A percentile compares a stretch with the other conserved stretches of the same genome.
Evolutionary conservation across 2,329 filamentous ascomycete species (phyloP).

Genomic region (Trichoderma sp.): DNA sequence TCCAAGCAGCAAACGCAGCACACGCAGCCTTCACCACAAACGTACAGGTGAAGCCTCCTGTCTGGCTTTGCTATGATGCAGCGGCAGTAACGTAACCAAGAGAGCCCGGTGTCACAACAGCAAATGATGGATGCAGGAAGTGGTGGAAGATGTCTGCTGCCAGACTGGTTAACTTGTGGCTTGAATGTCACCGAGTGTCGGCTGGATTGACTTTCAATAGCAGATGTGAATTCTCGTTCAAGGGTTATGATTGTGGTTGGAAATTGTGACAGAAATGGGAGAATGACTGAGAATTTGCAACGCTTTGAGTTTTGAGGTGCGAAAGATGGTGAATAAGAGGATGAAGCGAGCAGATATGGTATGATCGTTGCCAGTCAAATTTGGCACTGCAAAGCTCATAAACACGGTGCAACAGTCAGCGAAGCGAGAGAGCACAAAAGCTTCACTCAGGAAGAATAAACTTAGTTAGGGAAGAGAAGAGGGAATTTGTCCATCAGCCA

Average conservation of each 20-base stretch:
- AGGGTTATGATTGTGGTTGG: neutral
- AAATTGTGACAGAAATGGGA: neutral
- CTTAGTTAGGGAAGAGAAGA: neutral
- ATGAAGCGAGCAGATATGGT: slow-evolving; percentile 4
- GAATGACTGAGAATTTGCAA: slow-evolving; percentile 13
- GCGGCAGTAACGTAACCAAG: slow-evolving; percentile 28
- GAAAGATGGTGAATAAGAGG: slow-evolving; percentile 2
- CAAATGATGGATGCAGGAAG: slow-evolving; percentile 6
- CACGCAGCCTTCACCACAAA: neutral
- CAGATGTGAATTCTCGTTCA: neutral
- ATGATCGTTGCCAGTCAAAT: neutral
- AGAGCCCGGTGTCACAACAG: slow-evolving; percentile 28
- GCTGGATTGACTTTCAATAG: neutral
- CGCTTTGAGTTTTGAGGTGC: slow-evolving; percentile 25
- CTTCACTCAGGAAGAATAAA: neutral
- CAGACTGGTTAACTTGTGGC: neutral
- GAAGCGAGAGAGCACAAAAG: slow-evolving; percentile 15
- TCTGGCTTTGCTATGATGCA: slow-evolving; percentile 16
- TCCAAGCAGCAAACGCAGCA: slow-evolving; percentile 4
- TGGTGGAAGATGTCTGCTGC: neutral
- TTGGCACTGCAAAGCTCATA: neutral
- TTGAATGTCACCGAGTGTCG: neutral
- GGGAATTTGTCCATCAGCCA: neutral
- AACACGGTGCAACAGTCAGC: neutral
- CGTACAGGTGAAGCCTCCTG: slow-evolving; percentile 6